Evolutionary conservation across 2,329 filamentous ascomycete genomes (phyloP).

Genomic region (Epichloe brachyelytri): DNA sequence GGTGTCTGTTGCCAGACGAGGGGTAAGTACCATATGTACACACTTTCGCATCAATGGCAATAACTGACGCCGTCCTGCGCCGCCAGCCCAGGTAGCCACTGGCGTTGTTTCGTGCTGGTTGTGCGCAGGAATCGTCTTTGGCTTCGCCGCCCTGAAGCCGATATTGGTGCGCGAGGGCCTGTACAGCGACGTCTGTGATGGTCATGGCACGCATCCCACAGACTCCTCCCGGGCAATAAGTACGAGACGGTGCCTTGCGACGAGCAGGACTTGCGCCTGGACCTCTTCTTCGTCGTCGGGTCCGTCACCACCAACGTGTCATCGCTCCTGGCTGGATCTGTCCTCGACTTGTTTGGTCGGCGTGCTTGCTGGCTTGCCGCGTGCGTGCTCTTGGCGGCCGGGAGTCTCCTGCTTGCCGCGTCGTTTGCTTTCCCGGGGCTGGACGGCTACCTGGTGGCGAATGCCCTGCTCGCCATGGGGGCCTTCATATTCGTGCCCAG

Average conservation of each 20-base stretch:
- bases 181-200: slow-evolving; percentile 49
- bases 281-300: slow-evolving; percentile 86
- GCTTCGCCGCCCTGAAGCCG: slow-evolving; percentile 75
- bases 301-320: slow-evolving; percentile 81
- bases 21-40: background rate
- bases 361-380: slow-evolving; percentile 59
- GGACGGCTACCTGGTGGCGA: slow-evolving; percentile 63
- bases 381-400: slow-evolving; percentile 52
- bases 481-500: slow-evolving; percentile 70
- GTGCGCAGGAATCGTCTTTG: slow-evolving; percentile 69
- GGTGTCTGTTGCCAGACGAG: background rate
- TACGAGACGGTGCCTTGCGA: slow-evolving; percentile 26
- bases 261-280: slow-evolving; percentile 43
- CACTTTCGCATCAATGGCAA: background rate
- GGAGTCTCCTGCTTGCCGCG: slow-evolving; percentile 56
- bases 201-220: background rate
- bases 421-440: slow-evolving; percentile 38
- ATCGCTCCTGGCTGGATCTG: slow-evolving; percentile 72
- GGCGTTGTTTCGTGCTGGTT: slow-evolving; percentile 45
- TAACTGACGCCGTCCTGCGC: background rate
- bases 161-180: slow-evolving; percentile 62
- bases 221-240: slow-evolving; percentile 10
- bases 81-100: slow-evolving; percentile 17
- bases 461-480: slow-evolving; percentile 63
- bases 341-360: slow-evolving; percentile 73